Base-by-base conservation (phyloP, 1,284 basidiomycete genomes). In the Chondrostereum purpureum region DNA sequence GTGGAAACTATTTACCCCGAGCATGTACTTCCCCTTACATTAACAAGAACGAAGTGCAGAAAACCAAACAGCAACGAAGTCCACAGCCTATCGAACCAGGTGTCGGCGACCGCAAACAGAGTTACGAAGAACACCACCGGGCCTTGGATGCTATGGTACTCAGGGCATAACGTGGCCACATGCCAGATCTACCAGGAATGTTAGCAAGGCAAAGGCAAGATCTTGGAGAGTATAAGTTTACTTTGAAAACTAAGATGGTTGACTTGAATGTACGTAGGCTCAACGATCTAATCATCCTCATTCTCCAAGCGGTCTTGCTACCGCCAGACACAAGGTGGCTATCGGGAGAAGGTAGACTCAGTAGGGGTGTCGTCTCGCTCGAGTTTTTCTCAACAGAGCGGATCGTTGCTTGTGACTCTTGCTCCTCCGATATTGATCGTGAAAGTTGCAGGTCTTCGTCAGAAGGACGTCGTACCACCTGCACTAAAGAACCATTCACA, bases 171-270 rank as follows among this genome's bases (percentile, higher is more conserved):
- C 1, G 58, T 56, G 10, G 65, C 59, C 6, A 66, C 51, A 35
- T 58, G 64, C 45, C 62, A 51, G 12, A 66, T 56, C 65, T 67
- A 46, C 21, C 34, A 39, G 35, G 6, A 20, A 16, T 11, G 34
- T 21, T 10, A 22, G 16, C 27, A 23, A 22, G 12, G 35, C 12
- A 19, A 47, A 45, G 35, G n/a, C 35, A 27, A 38, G 5, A 48
- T 8, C 2, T 21, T 19, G 14, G 8, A n/a, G 20, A 13, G 10
- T 14, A 21, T 4, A 16, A 44, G 3, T 16, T 16, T 31, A 79
- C 79, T 69, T 82, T 82, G 45, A 58, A 55, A 17, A 70, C 61
- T 20, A 77, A 56, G 13, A 75, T 52, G 33, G 58, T 63, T 20
- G 70, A 68, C 48, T 76, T 75, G 10, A 63, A 31, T 2, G 59